Base-by-base conservation (phyloP, 495 filamentous ascomycete genomes). In the Podospora pseudopauciseta region DNA sequence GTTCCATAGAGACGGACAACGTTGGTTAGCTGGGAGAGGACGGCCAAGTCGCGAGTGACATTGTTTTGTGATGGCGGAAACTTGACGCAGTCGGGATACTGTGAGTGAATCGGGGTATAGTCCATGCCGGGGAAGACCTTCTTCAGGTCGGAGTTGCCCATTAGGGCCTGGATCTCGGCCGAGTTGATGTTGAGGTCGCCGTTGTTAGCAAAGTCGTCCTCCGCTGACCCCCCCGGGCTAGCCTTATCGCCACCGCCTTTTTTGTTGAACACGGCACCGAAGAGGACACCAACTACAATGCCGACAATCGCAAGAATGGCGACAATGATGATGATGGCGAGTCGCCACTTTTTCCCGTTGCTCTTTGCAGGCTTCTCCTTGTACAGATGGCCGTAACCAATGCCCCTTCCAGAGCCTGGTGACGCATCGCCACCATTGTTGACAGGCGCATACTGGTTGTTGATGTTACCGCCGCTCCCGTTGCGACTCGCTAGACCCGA, bases 71-170 rank as follows among this genome's bases (percentile, higher is more conserved):
- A 91, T 0, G 94, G 91, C 5, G 91, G 91, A 73, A 89, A 85
- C 65, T 83, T 81, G 54, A 94, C 69, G 79, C 95, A 99, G 3
- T 90, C 89, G 9, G 95, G 95, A 71, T 94, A 97, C 74, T 97
- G 93, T 0, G 92, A 87, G 74, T 94, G 91, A 77, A 94, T 87
- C 0, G 95, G 93, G 0, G 94, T 98, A 75, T 99, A 99, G 78
- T 97, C 95, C 70, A 99, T 90, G n/a, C 93, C 95, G 0, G 92
- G 92, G 75, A 99, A 97, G 13, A 98, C 94, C 76, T 92, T 96
- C 80, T 96, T 92, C 16, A 99, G 83, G 68, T 92, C 78, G 0
- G 78, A 69, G 76, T 97, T 97, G 72, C 89, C 88, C 85, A 98
- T 84, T 15, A 97, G 81, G 5, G 82, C 83, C 78, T 94, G 84